These are phyloP conservation scores for Tylopilus subfusipes DNA, from an alignment of 768 basidiomycete genomes.

Conservation along the genomic window DNA sequence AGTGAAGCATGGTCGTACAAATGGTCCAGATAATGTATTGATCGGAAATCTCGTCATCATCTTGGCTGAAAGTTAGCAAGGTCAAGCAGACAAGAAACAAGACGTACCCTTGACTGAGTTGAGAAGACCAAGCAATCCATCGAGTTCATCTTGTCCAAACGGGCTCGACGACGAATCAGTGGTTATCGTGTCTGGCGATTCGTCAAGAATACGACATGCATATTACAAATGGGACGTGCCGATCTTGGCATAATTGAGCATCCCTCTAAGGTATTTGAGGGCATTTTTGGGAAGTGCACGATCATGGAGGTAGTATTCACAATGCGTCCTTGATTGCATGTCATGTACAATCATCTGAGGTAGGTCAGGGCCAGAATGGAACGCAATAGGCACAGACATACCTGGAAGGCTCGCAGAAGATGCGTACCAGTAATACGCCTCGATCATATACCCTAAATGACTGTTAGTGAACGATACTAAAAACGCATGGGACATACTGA, in stretches of 20 bases:
- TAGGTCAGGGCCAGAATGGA: background rate
- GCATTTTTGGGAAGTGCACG: background rate
- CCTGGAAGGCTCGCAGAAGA: background rate
- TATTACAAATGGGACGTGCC: background rate
- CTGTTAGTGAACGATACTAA: background rate
- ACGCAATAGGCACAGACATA: background rate
- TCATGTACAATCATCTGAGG: background rate
- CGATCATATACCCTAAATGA: constrained; percentile 7
- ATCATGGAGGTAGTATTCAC: constrained; percentile 13
- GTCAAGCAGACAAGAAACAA: background rate
- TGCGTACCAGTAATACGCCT: constrained; percentile 15
- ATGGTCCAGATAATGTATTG: constrained; percentile 10
- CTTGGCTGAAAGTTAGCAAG: constrained; percentile 1
- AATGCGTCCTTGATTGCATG: constrained; percentile 11
- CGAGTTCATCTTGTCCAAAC: constrained; percentile 11
- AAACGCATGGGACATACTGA: constrained; percentile 5
- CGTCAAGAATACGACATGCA: background rate
- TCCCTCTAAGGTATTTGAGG: constrained; percentile 11
- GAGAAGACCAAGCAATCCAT: constrained; percentile 11
- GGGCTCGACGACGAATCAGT: constrained; percentile 17
- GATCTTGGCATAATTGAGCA: constrained; percentile 13
- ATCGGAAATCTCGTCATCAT: background rate
- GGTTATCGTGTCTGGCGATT: constrained; percentile 12
- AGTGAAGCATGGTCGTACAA: background rate
- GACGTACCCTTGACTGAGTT: constrained; percentile 12